A percentile compares a stretch with the other conserved stretches of the same genome.
Evolutionary conservation across 495 filamentous ascomycete genomes (phyloP).

Genomic region (Oidiodendron maius): DNA sequence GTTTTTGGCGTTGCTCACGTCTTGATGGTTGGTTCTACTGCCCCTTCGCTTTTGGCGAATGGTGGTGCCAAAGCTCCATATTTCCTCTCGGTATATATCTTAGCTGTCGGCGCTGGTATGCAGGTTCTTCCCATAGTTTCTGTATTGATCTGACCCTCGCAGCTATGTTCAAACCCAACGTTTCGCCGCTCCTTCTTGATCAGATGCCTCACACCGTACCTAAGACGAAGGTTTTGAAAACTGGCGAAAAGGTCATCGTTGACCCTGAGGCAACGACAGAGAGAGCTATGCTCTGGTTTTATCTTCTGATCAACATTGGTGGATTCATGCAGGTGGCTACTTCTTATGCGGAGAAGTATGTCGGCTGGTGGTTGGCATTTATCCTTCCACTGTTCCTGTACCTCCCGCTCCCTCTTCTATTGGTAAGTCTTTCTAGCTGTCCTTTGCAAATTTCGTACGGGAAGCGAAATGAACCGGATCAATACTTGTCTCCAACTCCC

Average conservation of each 20-base stretch:
- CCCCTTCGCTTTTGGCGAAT: conserved; percentile 50
- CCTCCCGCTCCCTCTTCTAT: conserved; percentile 44
- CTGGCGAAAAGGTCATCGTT: conserved; percentile 57
- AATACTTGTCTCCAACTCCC: no score
- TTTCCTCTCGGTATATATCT: conserved; percentile 51
- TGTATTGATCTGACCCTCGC: background rate
- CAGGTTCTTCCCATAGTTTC: conserved; percentile 17
- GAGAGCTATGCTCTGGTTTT: conserved; percentile 57
- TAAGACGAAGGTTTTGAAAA: conserved; percentile 37
- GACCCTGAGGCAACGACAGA: conserved; percentile 55
- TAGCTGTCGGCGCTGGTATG: conserved; percentile 61
- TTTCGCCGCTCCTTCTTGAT: conserved; percentile 54
- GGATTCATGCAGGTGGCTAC: conserved; percentile 25
- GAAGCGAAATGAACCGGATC: no score
- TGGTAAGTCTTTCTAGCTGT: no score
- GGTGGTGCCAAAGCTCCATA: conserved; percentile 52
- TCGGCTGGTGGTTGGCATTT: conserved; percentile 68
- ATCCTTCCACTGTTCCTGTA: conserved; percentile 59
- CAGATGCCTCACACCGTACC: conserved; percentile 40
- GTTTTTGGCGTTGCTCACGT: conserved; percentile 64
- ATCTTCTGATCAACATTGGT: conserved; percentile 61
- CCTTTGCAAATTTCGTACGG: conserved; percentile 41
- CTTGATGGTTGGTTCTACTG: conserved; percentile 51
- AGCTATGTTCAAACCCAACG: conserved; percentile 59
- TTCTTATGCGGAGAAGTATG: conserved; percentile 66